Percentiles rank a stretch among this genome's conserved stretches.
These are phyloP conservation scores for Stachybotrys chlorohalonatus DNA, from an alignment of 2,329 filamentous ascomycete species.

Conservation along the genomic window DNA sequence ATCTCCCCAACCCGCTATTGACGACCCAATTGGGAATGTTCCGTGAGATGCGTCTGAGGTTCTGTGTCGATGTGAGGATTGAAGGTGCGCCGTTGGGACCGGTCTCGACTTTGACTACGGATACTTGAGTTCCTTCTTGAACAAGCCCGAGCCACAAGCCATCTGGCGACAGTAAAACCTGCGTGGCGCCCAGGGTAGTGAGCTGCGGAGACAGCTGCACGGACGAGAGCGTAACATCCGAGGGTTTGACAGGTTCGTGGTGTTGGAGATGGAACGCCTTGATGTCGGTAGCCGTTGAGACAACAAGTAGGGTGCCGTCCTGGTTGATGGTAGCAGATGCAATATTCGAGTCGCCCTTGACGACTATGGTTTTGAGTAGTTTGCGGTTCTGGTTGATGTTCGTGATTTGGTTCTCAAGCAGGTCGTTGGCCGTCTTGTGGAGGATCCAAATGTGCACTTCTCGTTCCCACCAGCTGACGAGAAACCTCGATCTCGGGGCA, in stretches of 20 bases:
- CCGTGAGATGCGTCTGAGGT: conserved; percentile 43
- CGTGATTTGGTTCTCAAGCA: conserved; percentile 27
- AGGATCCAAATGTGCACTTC: conserved; percentile 76
- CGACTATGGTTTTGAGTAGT: conserved; percentile 59
- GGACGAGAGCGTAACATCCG: conserved; percentile 62
- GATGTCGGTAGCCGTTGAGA: conserved; percentile 64
- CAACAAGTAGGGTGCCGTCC: conserved; percentile 65
- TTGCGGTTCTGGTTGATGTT: conserved; percentile 48
- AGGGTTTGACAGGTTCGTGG: conserved; percentile 36
- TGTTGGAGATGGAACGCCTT: conserved; percentile 67
- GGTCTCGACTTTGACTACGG: conserved; percentile 28
- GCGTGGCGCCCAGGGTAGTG: conserved; percentile 54
- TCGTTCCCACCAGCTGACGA: conserved; percentile 88
- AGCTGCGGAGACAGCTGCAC: conserved; percentile 53
- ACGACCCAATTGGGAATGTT: conserved; percentile 44
- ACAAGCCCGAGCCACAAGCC: conserved; percentile 60
- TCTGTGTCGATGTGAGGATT: conserved; percentile 27
- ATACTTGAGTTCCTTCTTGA: conserved; percentile 50
- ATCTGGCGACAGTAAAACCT: conserved; percentile 61
- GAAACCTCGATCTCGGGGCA: conserved; percentile 61
- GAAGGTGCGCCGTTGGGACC: conserved; percentile 8
- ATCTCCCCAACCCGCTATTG: conserved; percentile 62
- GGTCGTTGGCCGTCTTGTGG: conserved; percentile 29
- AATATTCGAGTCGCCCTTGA: conserved; percentile 73
- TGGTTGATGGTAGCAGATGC: conserved; percentile 62